These are phyloP conservation scores for Polytrichum formosum DNA, from an alignment of 225 moss, liverwort and hornwort genomes.

Conservation along the genomic window DNA sequence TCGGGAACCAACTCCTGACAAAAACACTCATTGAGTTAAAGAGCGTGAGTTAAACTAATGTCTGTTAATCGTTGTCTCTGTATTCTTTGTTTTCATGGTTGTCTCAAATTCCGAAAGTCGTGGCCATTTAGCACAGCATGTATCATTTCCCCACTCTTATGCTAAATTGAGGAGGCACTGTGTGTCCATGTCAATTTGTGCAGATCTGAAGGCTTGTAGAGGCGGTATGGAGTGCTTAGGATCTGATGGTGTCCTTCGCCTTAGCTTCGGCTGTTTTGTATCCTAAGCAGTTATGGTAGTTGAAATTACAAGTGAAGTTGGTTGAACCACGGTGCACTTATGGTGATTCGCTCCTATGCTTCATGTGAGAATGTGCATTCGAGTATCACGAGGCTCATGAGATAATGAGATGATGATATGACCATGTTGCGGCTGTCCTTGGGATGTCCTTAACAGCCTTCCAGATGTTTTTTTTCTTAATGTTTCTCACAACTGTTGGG, in stretches of 20 bases:
- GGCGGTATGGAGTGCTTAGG: slow-evolving; percentile 26
- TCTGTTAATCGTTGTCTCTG: background rate
- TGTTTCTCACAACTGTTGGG: slow-evolving; percentile 80
- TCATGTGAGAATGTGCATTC: too few relatives aligned
- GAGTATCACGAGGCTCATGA: too few relatives aligned
- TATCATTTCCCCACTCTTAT: too few relatives aligned
- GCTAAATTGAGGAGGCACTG: background rate
- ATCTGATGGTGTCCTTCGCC: slow-evolving; percentile 29
- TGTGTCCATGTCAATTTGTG: background rate
- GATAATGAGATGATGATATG: too few relatives aligned
- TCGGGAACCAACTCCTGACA: too few relatives aligned
- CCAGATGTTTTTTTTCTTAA: slow-evolving; percentile 59
- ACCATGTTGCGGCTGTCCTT: too few relatives aligned
- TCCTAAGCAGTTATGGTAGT: slow-evolving; percentile 6
- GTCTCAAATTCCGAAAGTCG: too few relatives aligned
- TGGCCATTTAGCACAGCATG: too few relatives aligned
- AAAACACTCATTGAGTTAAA: too few relatives aligned
- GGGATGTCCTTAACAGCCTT: slow-evolving; percentile 14
- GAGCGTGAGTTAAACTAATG: too few relatives aligned
- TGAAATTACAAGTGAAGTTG: too few relatives aligned
- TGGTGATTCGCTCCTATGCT: background rate
- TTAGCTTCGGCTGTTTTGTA: slow-evolving; percentile 33
- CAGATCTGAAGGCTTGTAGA: slow-evolving; percentile 29
- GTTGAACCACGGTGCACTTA: too few relatives aligned
- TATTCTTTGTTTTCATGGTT: background rate